Evolutionary conservation across 2,329 filamentous ascomycete genomes (phyloP).

Genomic region (Pseudocercospora eumusae): DNA sequence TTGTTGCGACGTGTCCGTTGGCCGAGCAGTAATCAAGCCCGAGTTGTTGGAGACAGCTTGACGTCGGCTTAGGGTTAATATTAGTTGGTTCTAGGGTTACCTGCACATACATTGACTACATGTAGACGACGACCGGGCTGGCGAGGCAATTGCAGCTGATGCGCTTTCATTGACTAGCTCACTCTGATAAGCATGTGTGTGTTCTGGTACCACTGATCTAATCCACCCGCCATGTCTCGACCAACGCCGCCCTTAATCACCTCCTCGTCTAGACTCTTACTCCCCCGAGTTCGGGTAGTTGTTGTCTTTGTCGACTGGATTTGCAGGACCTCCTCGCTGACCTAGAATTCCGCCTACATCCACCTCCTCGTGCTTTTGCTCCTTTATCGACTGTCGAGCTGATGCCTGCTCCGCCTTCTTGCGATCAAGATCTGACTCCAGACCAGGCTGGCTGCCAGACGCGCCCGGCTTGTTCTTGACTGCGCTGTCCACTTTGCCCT

Average conservation of each 20-base stretch:
- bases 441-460: slow-evolving; percentile 41
- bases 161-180: background rate
- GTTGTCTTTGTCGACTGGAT: slow-evolving; percentile 39
- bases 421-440: slow-evolving; percentile 51
- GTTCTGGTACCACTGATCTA: background rate
- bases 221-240: background rate
- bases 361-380: slow-evolving; percentile 41
- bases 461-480: slow-evolving; percentile 45
- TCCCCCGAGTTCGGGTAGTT: slow-evolving; percentile 35
- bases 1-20: slow-evolving; percentile 9
- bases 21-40: background rate
- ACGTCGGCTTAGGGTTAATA: background rate
- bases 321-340: slow-evolving; percentile 51
- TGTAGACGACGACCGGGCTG: no score
- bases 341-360: slow-evolving; percentile 48
- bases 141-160: no score
- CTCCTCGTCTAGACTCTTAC: background rate
- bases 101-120: background rate
- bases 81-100: no score
- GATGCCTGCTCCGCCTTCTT: slow-evolving; percentile 54
- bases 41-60: background rate
- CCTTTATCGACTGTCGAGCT: slow-evolving; percentile 45
- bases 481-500: slow-evolving; percentile 48
- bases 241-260: background rate
- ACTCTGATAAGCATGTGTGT: background rate